Evolutionary conservation across 2,329 filamentous ascomycete species (phyloP).

Genomic region (Daldinia sp.): DNA sequence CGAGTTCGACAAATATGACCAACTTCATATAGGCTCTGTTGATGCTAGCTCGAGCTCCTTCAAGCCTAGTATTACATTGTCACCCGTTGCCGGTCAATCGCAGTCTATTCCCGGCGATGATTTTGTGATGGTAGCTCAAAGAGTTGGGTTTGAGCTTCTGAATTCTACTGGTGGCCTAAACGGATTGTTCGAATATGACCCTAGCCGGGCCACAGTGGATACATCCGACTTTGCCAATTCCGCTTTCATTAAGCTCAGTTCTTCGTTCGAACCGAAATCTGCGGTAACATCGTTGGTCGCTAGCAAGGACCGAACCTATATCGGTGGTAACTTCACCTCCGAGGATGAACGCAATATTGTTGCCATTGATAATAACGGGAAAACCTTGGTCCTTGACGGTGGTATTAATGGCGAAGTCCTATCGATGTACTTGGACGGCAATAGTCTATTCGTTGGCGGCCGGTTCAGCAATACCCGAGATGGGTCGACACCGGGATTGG

Average conservation of each 20-base stretch:
- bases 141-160: conserved; percentile 80
- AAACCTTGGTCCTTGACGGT: conserved; percentile 71
- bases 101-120: conserved; percentile 58
- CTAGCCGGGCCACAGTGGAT: conserved; percentile 68
- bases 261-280: conserved; percentile 74
- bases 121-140: conserved; percentile 88
- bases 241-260: conserved; percentile 80
- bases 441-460: conserved; percentile 83
- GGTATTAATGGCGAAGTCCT: conserved; percentile 86
- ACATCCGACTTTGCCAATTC: conserved; percentile 76
- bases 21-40: conserved; percentile 86
- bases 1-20: conserved; percentile 95
- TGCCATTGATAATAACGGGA: conserved; percentile 73
- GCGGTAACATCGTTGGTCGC: conserved; percentile 77
- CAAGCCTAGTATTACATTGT: conserved; percentile 82
- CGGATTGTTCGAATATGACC: conserved; percentile 90
- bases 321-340: conserved; percentile 87
- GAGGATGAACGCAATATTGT: conserved; percentile 79
- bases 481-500: conserved; percentile 72
- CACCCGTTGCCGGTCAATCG: conserved; percentile 73
- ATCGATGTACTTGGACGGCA: conserved; percentile 75
- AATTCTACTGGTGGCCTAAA: conserved; percentile 85
- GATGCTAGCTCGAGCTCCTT: conserved; percentile 80
- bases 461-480: conserved; percentile 81
- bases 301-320: conserved; percentile 74